Conservation (phyloP, 106 monocot species). For the Chionographis japonica region DNA sequence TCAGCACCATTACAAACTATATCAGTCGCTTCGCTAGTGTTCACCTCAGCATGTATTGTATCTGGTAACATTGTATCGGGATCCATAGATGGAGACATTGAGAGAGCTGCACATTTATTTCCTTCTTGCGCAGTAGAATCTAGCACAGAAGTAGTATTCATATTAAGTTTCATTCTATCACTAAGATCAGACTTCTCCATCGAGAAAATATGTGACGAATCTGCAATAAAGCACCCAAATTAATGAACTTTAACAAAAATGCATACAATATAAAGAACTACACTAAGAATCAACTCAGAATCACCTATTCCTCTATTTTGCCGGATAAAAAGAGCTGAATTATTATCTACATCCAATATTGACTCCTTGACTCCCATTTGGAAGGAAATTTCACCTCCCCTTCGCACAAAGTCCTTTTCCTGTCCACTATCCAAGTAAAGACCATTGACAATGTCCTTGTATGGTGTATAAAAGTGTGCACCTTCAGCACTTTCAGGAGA, state of each 20-base stretch:
- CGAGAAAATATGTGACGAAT: constrained; percentile 1
- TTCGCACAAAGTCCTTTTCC: constrained; percentile 4
- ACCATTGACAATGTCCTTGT: constrained; percentile 7
- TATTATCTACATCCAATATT: constrained; percentile 6
- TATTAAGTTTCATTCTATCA: neutral
- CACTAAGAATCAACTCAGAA: neutral
- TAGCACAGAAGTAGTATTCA: neutral
- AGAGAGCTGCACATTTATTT: neutral
- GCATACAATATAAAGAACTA: neutral
- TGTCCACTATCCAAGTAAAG: neutral
- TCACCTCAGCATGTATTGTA: neutral
- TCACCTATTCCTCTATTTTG: constrained; percentile 21
- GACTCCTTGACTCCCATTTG: neutral
- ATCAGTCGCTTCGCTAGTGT: constrained; percentile 5
- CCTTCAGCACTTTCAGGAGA: constrained; percentile 6
- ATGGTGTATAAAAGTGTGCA: neutral
- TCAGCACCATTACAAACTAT: constrained; percentile 1
- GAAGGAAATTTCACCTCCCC: constrained; percentile 8
- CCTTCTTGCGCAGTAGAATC: neutral
- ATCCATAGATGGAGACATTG: constrained; percentile 1
- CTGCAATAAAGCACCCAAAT: constrained; percentile 5
- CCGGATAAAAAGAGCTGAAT: constrained; percentile 9
- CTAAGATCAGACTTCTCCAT: neutral
- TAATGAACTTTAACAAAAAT: neutral
- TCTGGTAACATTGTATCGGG: constrained; percentile 1